Conservation (phyloP, 2,329 filamentous ascomycete genomes). For the Penicillium sp. region DNA sequence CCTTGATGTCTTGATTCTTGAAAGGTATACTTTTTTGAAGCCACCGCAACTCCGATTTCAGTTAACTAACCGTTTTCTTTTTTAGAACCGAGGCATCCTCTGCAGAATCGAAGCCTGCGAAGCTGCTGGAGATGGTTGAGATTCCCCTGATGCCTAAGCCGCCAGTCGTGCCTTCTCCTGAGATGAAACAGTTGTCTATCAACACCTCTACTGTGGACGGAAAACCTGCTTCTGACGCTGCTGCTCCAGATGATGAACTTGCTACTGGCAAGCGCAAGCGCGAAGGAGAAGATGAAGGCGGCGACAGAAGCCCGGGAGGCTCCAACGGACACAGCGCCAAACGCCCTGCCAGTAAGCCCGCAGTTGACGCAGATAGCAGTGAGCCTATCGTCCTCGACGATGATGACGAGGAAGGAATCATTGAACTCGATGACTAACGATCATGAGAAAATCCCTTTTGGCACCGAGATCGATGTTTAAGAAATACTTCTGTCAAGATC, state of each 20-base stretch:
- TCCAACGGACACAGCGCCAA: conserved; percentile 40
- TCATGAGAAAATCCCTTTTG: background rate
- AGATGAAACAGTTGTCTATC: conserved; percentile 28
- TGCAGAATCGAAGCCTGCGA: conserved; percentile 44
- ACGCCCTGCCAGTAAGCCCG: conserved; percentile 35
- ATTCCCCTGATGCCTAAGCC: conserved; percentile 52
- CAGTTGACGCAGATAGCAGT: conserved; percentile 45
- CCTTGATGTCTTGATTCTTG: conserved; percentile 63
- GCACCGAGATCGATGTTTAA: background rate
- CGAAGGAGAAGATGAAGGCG: conserved; percentile 38
- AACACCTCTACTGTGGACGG: conserved; percentile 31
- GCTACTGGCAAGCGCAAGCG: conserved; percentile 47
- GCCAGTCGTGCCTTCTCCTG: conserved; percentile 31
- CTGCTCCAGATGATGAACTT: conserved; percentile 23
- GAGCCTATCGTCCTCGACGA: conserved; percentile 48
- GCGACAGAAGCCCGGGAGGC: conserved; percentile 29
- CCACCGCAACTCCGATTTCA: background rate
- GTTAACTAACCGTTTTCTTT: conserved; percentile 13
- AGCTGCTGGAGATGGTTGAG: conserved; percentile 42
- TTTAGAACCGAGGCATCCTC: conserved; percentile 32
- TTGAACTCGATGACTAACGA: conserved; percentile 65
- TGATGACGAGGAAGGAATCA: conserved; percentile 59
- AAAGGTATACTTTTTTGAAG: conserved; percentile 27
- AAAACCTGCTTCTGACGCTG: background rate
- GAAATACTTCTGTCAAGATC: background rate